A percentile compares a stretch with the other conserved stretches of the same genome.
These are phyloP conservation scores for Sutorius australiensis DNA, from an alignment of 768 basidiomycete genomes.

Conservation along the genomic window DNA sequence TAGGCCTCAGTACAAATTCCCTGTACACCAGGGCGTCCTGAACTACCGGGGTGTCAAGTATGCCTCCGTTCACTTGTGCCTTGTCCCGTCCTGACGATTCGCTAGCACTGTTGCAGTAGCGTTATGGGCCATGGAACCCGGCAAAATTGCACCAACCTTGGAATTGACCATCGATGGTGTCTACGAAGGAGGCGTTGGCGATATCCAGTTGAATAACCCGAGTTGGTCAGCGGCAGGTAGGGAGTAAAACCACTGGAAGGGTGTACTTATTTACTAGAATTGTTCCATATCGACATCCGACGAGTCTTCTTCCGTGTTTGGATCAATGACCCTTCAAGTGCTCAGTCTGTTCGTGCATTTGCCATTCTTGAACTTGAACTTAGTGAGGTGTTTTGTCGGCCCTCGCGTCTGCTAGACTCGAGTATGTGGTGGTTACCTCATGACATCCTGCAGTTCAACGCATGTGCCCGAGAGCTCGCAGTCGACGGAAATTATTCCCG, in stretches of 20 bases:
- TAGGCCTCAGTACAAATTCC: constrained; percentile 78
- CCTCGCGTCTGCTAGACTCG: constrained; percentile 55
- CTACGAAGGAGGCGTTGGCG: constrained; percentile 65
- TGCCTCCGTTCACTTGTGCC: neutral
- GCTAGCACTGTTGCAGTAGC: constrained; percentile 57
- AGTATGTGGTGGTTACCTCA: constrained; percentile 71
- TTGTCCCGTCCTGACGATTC: constrained; percentile 1
- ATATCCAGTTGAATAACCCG: constrained; percentile 56
- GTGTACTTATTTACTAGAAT: neutral
- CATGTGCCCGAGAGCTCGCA: constrained; percentile 49
- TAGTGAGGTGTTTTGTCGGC: constrained; percentile 65
- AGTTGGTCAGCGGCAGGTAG: constrained; percentile 41
- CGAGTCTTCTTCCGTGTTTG: neutral
- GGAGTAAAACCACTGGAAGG: constrained; percentile 1
- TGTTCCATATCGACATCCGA: neutral
- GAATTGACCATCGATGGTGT: constrained; percentile 51
- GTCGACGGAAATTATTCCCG: constrained; percentile 29
- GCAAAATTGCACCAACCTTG: constrained; percentile 47
- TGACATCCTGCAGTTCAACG: constrained; percentile 71
- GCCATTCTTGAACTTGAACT: neutral
- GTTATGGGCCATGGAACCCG: constrained; percentile 62
- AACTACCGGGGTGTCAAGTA: constrained; percentile 71
- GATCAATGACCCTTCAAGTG: neutral
- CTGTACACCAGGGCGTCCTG: constrained; percentile 78
- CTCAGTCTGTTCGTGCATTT: neutral